Conservation (phyloP, 202 grass and related monocot genomes). For the Miscanthus sacchariflorus region DNA sequence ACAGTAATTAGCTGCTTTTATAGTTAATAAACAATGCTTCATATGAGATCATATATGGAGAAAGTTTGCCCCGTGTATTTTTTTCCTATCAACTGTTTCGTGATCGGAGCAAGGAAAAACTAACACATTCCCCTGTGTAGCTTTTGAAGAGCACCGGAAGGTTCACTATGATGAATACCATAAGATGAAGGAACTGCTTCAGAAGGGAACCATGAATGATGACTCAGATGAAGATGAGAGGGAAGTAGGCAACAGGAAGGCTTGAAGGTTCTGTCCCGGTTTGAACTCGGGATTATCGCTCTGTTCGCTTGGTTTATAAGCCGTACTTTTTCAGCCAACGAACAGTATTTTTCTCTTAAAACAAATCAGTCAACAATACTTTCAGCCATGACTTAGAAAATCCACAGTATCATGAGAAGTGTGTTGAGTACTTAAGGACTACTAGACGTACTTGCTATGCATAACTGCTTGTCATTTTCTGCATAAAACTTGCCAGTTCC, state of each 20-base stretch:
- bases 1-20: background rate
- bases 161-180: constrained; percentile 57
- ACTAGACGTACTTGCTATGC: background rate
- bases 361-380: too few species aligned
- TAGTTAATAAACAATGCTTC: background rate
- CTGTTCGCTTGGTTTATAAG: too few species aligned
- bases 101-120: background rate
- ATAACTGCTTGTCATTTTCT: background rate
- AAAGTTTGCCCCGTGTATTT: constrained; percentile 7
- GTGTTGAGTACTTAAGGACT: background rate
- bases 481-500: background rate
- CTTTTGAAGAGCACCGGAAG: constrained; percentile 53
- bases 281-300: background rate
- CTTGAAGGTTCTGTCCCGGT: background rate
- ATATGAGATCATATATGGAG: background rate
- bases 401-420: background rate
- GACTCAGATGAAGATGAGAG: constrained; percentile 40
- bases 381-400: background rate
- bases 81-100: background rate
- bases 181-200: constrained; percentile 47
- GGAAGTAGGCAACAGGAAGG: background rate
- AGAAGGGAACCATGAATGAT: constrained; percentile 44
- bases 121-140: constrained; percentile 32
- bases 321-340: too few species aligned
- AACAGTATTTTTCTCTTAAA: too few species aligned